Percentiles rank a stretch among this genome's conserved stretches.
phyloP scores from a whole-genome alignment of 768 basidiomycete species.

The Mycena vitilis region DNA sequence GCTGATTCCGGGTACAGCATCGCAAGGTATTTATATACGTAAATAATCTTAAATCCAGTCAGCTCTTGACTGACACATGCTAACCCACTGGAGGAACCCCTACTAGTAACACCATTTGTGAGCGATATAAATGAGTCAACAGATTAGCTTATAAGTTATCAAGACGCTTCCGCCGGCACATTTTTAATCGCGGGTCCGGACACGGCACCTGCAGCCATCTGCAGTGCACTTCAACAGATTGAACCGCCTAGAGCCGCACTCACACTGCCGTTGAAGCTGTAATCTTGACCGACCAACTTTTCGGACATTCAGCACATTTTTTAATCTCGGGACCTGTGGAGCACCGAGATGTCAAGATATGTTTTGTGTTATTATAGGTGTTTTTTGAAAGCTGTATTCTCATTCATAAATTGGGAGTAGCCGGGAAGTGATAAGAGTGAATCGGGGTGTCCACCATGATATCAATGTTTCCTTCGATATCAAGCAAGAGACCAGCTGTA shows the following conservation, averaged over 20 bases:
- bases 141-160: too few species aligned
- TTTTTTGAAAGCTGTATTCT: too few species aligned
- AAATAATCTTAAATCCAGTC: too few species aligned
- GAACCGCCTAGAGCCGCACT: not conserved
- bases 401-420: constrained; percentile 1
- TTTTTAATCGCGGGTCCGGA: too few species aligned
- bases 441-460: not conserved
- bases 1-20: too few species aligned
- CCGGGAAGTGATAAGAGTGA: not conserved
- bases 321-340: not conserved
- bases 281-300: not conserved
- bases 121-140: too few species aligned
- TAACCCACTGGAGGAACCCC: too few species aligned
- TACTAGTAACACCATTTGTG: too few species aligned
- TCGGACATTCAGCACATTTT: not conserved
- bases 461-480: constrained; percentile 14
- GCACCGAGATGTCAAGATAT: too few species aligned
- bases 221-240: not conserved
- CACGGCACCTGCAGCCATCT: not conserved
- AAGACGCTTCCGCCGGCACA: too few species aligned
- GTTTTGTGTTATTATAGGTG: not conserved
- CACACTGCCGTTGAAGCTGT: not conserved
- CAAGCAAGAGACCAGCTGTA: constrained; percentile 15
- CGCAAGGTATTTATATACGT: too few species aligned
- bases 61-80: too few species aligned